A percentile compares a stretch with the other conserved stretches of the same genome.
Evolutionary conservation across 108 stramenopile species (phyloP).

Genomic region (Thalassiosira profunda): DNA sequence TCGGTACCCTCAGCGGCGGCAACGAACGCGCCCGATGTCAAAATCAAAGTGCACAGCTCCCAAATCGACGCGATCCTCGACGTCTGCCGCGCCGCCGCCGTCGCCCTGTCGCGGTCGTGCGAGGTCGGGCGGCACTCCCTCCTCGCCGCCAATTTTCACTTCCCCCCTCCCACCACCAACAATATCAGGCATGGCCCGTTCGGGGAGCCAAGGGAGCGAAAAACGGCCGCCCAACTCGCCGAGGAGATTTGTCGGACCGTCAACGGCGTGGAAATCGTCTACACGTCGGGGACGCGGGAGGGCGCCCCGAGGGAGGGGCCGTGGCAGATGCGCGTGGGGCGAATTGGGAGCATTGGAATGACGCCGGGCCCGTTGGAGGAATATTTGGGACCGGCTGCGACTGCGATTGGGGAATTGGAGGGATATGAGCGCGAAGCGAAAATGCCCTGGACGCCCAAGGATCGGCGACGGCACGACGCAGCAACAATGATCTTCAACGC

Average conservation of each 20-base stretch:
- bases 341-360: constrained; percentile 10
- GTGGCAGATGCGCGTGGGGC: constrained; percentile 9
- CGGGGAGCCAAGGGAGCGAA: not conserved
- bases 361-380: not conserved
- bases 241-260: constrained; percentile 40
- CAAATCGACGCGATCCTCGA: constrained; percentile 37
- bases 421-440: not conserved
- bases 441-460: constrained; percentile 28
- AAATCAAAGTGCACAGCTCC: constrained; percentile 24
- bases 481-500: constrained; percentile 37
- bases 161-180: not conserved
- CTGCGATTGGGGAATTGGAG: constrained; percentile 3
- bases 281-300: constrained; percentile 1
- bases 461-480: constrained; percentile 39
- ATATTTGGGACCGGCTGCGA: not conserved
- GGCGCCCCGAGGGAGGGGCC: not conserved
- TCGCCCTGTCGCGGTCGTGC: constrained; percentile 30
- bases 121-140: constrained; percentile 23
- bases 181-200: not conserved
- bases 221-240: constrained; percentile 24
- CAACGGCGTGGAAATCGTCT: constrained; percentile 16
- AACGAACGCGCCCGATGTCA: not conserved
- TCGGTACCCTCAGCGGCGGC: not conserved
- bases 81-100: constrained; percentile 18
- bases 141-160: constrained; percentile 32